Evolutionary conservation across 495 filamentous ascomycete species (phyloP).

Genomic region (Saxispiralis lemnorum): DNA sequence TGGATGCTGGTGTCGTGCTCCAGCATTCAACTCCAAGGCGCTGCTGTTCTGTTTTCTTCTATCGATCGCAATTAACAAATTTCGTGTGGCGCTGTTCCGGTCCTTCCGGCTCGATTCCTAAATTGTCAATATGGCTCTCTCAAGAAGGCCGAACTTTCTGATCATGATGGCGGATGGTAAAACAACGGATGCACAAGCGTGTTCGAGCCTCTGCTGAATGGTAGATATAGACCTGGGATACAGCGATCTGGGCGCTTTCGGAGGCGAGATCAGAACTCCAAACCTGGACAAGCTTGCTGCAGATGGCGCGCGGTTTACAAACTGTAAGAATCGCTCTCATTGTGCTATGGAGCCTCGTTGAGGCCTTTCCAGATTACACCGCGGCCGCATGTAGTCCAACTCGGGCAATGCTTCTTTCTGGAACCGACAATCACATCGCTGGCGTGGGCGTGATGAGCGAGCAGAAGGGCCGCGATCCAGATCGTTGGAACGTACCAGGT

Average conservation of each 20-base stretch:
- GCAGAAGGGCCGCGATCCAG: conserved; percentile 14
- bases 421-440: conserved; percentile 33
- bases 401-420: conserved; percentile 29
- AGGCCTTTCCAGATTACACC: conserved; percentile 19
- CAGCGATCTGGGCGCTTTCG: conserved; percentile 18
- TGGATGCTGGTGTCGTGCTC: no score
- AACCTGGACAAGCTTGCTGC: conserved; percentile 19
- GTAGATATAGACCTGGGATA: conserved; percentile 15
- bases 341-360: conserved; percentile 1
- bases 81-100: no score
- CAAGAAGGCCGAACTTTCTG: conserved; percentile 21
- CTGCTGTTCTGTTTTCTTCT: no score
- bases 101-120: no score
- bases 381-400: conserved; percentile 25
- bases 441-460: conserved; percentile 28
- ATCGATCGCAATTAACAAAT: no score
- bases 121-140: no score
- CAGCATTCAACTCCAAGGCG: no score
- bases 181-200: not conserved
- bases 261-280: conserved; percentile 23
- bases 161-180: conserved; percentile 23
- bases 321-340: not conserved
- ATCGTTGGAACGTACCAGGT: conserved; percentile 31
- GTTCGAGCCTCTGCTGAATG: not conserved
- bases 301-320: conserved; percentile 14